Evolutionary conservation across 2,329 filamentous ascomycete species (phyloP).

Genomic region (Fusarium ramigenum): DNA sequence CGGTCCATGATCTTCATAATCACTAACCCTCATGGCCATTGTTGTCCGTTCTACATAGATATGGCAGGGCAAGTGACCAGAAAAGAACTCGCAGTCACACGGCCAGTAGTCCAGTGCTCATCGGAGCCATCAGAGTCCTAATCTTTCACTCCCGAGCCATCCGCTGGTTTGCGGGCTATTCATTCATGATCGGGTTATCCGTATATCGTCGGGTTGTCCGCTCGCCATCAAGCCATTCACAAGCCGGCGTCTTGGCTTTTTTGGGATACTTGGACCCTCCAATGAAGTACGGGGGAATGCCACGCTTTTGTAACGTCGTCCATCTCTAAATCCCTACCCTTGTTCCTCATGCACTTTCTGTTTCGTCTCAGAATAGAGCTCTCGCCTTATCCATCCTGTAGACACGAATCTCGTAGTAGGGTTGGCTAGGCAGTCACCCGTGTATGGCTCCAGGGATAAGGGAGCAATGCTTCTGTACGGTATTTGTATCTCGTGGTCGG

Average conservation of each 20-base stretch:
- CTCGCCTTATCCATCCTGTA: background rate
- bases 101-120: background rate
- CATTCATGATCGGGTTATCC: background rate
- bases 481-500: background rate
- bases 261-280: background rate
- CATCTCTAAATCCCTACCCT: no score
- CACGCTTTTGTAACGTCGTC: no score
- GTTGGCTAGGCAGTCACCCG: rapidly evolving
- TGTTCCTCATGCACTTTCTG: background rate
- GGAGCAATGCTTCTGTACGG: background rate
- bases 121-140: rapidly evolving
- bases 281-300: background rate
- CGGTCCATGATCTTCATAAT: rapidly evolving
- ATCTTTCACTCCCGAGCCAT: background rate
- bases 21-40: rapidly evolving
- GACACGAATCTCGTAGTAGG: rapidly evolving
- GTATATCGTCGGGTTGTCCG: background rate
- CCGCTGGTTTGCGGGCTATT: background rate
- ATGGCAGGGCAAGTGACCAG: background rate
- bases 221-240: background rate
- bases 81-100: background rate
- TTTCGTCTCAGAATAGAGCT: background rate
- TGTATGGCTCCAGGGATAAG: background rate
- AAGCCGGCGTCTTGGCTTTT: no score
- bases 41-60: rapidly evolving